Evolutionary conservation across 768 basidiomycete species (phyloP).

Genomic region (Dendrothele bispora): DNA sequence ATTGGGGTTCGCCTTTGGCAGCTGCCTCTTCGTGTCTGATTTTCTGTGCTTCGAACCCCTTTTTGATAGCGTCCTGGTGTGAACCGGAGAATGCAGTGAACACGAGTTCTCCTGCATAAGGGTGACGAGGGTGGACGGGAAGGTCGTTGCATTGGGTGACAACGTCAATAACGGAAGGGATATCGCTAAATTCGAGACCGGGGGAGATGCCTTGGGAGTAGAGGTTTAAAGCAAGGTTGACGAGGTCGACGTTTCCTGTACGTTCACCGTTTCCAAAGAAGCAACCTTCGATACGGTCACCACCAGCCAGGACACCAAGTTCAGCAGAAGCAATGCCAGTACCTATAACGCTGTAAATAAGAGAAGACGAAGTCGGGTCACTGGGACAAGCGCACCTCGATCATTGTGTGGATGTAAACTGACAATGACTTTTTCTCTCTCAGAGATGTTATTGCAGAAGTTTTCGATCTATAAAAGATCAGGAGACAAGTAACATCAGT

Average conservation of each 20-base stretch:
- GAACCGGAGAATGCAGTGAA: constrained; percentile 99
- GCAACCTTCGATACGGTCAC: constrained; percentile 97
- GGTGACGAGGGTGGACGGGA: constrained; percentile 93
- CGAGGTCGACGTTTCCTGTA: constrained; percentile 97
- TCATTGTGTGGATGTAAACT: constrained; percentile 98
- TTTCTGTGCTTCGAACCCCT: constrained; percentile 89
- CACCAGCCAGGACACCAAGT: constrained; percentile 89
- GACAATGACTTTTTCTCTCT: constrained; percentile 88
- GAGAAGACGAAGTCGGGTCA: constrained; percentile 2
- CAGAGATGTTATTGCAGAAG: constrained; percentile 82
- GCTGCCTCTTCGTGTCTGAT: constrained; percentile 61
- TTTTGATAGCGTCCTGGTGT: constrained; percentile 99
- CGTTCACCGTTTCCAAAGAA: constrained; percentile 98
- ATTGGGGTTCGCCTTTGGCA: constrained; percentile 53
- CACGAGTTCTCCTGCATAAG: constrained; percentile 96
- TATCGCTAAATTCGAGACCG: constrained; percentile 87
- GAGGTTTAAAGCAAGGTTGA: constrained; percentile 93
- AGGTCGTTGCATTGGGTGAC: constrained; percentile 97
- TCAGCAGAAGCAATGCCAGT: constrained; percentile 95
- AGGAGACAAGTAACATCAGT: neutral
- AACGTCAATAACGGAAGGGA: constrained; percentile 86
- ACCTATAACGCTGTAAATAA: constrained; percentile 53
- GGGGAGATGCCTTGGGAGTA: constrained; percentile 95
- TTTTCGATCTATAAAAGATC: constrained; percentile 72
- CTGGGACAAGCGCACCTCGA: constrained; percentile 54